Conservation (phyloP, 345 rosid genomes). For the Euphorbia tirucalli region DNA sequence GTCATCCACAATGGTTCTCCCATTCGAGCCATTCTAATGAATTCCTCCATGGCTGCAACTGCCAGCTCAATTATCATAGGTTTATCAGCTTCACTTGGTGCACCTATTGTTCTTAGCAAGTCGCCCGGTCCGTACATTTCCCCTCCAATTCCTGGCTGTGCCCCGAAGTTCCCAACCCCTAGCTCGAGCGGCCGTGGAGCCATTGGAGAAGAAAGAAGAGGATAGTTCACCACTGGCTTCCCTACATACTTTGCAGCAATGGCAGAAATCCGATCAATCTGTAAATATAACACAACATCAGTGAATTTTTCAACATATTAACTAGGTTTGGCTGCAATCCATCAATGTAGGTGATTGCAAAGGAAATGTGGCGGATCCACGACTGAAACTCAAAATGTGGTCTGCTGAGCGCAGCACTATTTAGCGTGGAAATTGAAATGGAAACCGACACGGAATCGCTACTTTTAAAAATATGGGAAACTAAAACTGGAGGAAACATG, state of each 20-base stretch:
- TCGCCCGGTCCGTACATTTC: constrained; percentile 71
- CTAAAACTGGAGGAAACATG: too few relatives aligned
- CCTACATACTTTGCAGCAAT: constrained; percentile 97
- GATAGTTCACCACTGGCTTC: constrained; percentile 76
- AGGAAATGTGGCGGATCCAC: too few relatives aligned
- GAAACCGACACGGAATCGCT: too few relatives aligned
- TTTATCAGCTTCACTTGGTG: constrained; percentile 59
- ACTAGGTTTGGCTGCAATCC: too few relatives aligned
- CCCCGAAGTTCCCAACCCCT: constrained; percentile 51
- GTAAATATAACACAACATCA: not conserved
- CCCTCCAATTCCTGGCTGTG: constrained; percentile 47
- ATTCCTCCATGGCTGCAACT: constrained; percentile 85
- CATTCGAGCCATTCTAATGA: constrained; percentile 68
- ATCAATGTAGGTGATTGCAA: too few relatives aligned
- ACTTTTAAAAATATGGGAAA: too few relatives aligned
- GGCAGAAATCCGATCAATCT: constrained; percentile 87
- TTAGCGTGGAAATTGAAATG: too few relatives aligned
- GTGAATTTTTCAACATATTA: not conserved
- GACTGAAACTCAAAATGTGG: too few relatives aligned
- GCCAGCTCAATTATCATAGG: constrained; percentile 77
- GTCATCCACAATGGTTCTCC: constrained; percentile 76
- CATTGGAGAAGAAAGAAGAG: constrained; percentile 59
- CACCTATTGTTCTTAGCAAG: constrained; percentile 54
- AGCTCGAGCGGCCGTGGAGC: constrained; percentile 71
- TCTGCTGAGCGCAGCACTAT: too few relatives aligned